Base-by-base conservation (phyloP, 1,284 basidiomycete species). In the Kalmanozyma brasiliensis region DNA sequence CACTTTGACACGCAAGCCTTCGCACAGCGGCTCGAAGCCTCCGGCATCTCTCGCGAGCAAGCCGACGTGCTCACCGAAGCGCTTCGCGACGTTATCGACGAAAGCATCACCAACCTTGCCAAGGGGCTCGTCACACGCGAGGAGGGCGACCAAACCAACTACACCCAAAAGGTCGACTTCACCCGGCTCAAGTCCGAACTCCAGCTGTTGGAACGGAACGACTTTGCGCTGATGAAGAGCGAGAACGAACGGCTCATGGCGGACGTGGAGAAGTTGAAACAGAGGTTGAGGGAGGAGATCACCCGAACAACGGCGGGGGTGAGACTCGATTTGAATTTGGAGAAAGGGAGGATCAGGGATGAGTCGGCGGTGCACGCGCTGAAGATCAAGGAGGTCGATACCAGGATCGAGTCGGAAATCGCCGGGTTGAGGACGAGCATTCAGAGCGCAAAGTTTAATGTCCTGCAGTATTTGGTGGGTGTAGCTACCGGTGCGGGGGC, bases 371-470 rank as follows among this genome's bases (percentile, higher is more conserved):
- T 90, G 41, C 93, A 98, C 78, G 94, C 96, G 77, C 85, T 96
- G 65, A 98, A 98, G 87, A 93, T 98, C 82, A 94, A 94, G 83
- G 96, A 99, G 83, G 94, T 98, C 13, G 95, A 98, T 78, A 98
- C 95, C 2, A 85, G 93, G 75, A 98, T 98, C 76, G 95, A 98
- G 84, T 91, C 92, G 79, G 95, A 98, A 84, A 98, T 98, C 79
- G 93, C 94, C 2, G 89, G 89, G 6, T 83, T 98, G 49, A 85
- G 93, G 45, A 96, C 95, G 1, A 87, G 90, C 44, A 96, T 97
- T 51, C 93, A 97, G 82, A 90, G 91, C 22, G 91, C 92, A 52
- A 97, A 97, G 87, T 93, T 87, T 60, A 45, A 84, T 66, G 46
- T 75, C 11, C 51, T 79, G 20, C 77, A 82, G 75, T 80, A 79